Evolutionary conservation across 305 asterid genomes (phyloP), one percentile per base, ranked within the genome.

Genomic region (Plantago coronopus): DNA sequence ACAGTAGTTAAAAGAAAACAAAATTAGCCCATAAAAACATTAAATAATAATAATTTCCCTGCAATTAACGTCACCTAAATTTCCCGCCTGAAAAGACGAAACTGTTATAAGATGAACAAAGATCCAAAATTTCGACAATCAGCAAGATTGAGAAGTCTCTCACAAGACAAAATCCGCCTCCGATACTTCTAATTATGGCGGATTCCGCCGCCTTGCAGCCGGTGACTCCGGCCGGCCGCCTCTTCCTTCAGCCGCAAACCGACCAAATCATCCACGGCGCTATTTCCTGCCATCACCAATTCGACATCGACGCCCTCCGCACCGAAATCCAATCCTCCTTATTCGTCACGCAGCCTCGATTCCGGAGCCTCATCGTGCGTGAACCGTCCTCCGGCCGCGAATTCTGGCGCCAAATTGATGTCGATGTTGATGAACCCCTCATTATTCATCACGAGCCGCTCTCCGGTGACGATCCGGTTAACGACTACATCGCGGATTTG

Each of bases 211-310:
- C 23, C 18, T 2, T 84, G 50, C 81, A 86, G 74, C 97, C 97
- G 1, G 62, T 89, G 0, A 77, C 94, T 1, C 97, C 97, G 17
- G 79, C 82, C 25, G 97, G 95, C 58, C 82, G 95, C 23, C 70
- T 84, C 54, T 78, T 89, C 72, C 40, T 79, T 48, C 89, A 78
- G 69, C 85, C 84, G 10, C 74, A 6, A 5, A 68, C 72, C 69
- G 67, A 76, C 69, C 94, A 81, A 63, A 69, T 86, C 20, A 75
- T 88, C 27, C 69, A 77, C 77, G 72, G 81, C 69, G 67, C 65
- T 64, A 20, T 86, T 62, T 71, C 67, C 48, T 18, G 53, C 0
- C 58, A 80, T 5, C 17, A 70, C 42, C 79, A 75, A 0, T 56
- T 80, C 72, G 74, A 76, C 66, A 54, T 73, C 47, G 71, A 71